These are phyloP conservation scores for Celoporthe dispersa DNA, from an alignment of 2,329 filamentous ascomycete genomes.

Conservation along the genomic window DNA sequence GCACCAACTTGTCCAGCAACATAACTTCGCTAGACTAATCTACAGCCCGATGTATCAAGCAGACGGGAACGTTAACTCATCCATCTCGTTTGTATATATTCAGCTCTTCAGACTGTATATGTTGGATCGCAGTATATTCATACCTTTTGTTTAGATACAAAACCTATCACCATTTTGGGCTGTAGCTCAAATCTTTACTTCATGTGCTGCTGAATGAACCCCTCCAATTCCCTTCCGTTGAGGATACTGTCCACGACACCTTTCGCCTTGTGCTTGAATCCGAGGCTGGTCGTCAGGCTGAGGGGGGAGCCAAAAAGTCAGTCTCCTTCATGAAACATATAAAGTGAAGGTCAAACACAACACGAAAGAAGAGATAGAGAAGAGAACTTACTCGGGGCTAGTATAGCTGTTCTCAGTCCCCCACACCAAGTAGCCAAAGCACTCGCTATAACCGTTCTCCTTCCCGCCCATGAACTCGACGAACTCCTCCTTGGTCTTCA, in stretches of 20 bases:
- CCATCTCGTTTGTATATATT: too few species aligned
- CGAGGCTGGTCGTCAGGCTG: slow-evolving; percentile 24
- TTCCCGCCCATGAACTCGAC: slow-evolving; percentile 26
- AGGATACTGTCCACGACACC: slow-evolving; percentile 29
- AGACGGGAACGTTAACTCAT: too few species aligned
- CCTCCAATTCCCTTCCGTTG: slow-evolving; percentile 27
- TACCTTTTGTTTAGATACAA: too few species aligned
- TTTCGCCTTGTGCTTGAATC: slow-evolving; percentile 28
- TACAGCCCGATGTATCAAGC: too few species aligned
- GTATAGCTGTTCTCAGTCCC: slow-evolving; percentile 29
- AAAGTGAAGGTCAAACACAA: too few species aligned
- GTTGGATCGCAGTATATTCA: too few species aligned
- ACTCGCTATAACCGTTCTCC: slow-evolving; percentile 26
- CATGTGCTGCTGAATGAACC: slow-evolving; percentile 25
- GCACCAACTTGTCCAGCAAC: too few species aligned
- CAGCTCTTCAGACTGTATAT: too few species aligned
- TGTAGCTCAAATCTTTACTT: slow-evolving; percentile 5
- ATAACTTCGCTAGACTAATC: too few species aligned
- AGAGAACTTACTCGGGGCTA: slow-evolving; percentile 26
- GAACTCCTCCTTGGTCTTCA: slow-evolving; percentile 26
- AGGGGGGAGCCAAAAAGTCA: background rate
- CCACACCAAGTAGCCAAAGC: slow-evolving; percentile 25
- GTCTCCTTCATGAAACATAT: background rate
- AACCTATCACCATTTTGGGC: too few species aligned
- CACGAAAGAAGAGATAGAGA: background rate